Base-by-base conservation (phyloP, 2,329 filamentous ascomycete genomes). In the Ilyonectria destructans region DNA sequence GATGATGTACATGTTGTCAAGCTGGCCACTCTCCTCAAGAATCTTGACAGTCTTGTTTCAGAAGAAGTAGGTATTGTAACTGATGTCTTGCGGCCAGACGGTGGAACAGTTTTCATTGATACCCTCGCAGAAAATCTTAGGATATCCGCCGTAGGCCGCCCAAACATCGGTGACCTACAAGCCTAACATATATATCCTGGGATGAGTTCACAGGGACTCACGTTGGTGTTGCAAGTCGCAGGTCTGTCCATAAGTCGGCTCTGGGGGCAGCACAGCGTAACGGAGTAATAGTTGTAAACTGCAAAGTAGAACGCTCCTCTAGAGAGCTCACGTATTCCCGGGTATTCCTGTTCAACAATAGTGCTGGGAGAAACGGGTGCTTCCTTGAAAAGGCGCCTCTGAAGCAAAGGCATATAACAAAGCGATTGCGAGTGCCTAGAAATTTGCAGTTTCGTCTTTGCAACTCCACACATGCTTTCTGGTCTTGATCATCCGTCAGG, bases 51-150 rank as follows among this genome's bases (percentile, higher is more conserved):
- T 62, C 7, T 76, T 77, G 15, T 74, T 94, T n/a, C 90, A 91
- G 0, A 87, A 88, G 74, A 93, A 93, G 75, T 92, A 93, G 0
- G 91, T 93, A 73, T 89, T 88, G 77, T 93, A 93, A 2, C 90
- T 91, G 0, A 87, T 87, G 2, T 86, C 77, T 74, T 93, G 90
- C 35, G 93, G 81, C 90, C 91, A 93, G 0, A 93, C 77, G 0
- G 91, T 91, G 0, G 93, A 84, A 69, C 64, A 67, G n/a, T 67
- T 90, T 2, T 90, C 85, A 65, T 93, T 92, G 71, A 88, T 85
- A 1, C 91, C 91, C 62, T 91, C 83, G 8, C 81, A 80, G 17
- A 92, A 80, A 63, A 93, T 91, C 71, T 92, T 92, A 3, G 68
- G 65, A 31, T 68, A 70, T 4, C 68, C 65, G 89, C 84, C 86